Evolutionary conservation across 129 eudicot genomes (phyloP).

Genomic region (Mikania micrantha): DNA sequence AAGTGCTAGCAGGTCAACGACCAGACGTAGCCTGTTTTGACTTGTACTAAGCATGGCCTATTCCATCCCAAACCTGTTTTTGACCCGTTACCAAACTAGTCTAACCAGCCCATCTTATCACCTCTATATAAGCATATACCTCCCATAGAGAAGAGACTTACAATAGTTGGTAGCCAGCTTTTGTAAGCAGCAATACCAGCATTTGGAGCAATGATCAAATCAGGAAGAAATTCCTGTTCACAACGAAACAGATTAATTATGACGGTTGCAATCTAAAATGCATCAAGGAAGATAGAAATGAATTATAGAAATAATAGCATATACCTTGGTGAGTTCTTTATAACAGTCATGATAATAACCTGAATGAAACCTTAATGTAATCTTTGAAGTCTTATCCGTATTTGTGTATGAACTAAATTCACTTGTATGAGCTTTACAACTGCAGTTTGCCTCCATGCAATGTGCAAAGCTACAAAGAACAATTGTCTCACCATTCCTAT

Average conservation of each 20-base stretch:
- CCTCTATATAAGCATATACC: not conserved
- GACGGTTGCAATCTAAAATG: not conserved
- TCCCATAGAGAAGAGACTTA: conserved; percentile 24
- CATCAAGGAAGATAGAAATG: not conserved
- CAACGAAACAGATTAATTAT: not conserved
- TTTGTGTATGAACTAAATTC: conserved; percentile 5
- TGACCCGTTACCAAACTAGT: not conserved
- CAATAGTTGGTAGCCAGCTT: conserved; percentile 87
- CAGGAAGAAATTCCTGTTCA: conserved; percentile 60
- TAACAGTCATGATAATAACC: conserved; percentile 80
- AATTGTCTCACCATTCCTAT: conserved; percentile 69
- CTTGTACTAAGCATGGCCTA: not conserved
- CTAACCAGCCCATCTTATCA: not conserved
- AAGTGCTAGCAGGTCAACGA: not conserved
- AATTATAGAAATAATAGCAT: conserved; percentile 13
- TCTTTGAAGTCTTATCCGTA: conserved; percentile 15
- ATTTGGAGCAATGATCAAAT: conserved; percentile 73
- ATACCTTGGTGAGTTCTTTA: conserved; percentile 58
- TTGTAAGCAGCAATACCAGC: conserved; percentile 91
- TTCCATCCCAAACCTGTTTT: not conserved
- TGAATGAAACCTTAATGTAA: conserved; percentile 53
- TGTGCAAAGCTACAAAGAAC: conserved; percentile 46
- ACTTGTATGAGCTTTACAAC: conserved; percentile 38
- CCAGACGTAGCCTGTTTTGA: not conserved
- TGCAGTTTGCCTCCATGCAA: conserved; percentile 56